A percentile compares a stretch with the other conserved stretches of the same genome.
Conservation (phyloP, 2,329 filamentous ascomycete genomes). For the Alternaria sp. region DNA sequence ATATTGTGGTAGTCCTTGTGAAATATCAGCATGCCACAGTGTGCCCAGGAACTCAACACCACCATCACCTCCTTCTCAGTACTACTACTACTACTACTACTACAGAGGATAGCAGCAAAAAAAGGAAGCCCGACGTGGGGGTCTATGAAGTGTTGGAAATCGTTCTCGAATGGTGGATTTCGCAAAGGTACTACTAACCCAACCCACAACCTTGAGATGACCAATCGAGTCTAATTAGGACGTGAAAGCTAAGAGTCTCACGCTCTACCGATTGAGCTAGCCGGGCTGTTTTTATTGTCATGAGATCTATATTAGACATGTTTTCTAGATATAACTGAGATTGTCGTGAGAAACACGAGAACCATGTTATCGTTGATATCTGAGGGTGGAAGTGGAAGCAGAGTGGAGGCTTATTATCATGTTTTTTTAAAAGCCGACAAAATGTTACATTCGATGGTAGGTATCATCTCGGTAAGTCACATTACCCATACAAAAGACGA, state of each 20-base stretch:
- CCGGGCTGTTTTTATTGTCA: constrained; percentile 6
- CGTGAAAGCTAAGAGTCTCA: constrained; percentile 50
- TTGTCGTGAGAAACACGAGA: neutral
- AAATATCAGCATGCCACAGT: neutral
- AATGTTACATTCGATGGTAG: neutral
- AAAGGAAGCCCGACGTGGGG: neutral
- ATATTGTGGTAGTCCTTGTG: neutral
- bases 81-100: no score
- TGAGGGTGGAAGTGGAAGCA: accelerated
- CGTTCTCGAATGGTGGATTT: neutral
- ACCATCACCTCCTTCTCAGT: neutral
- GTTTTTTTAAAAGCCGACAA: neutral
- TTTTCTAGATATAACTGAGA: neutral
- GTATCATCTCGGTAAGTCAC: neutral
- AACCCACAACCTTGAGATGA: constrained; percentile 11
- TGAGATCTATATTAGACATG: neutral
- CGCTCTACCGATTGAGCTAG: constrained; percentile 53
- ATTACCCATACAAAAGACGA: neutral
- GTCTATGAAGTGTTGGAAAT: neutral
- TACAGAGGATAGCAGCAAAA: neutral
- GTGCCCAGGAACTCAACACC: neutral
- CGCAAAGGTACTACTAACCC: neutral
- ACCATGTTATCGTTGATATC: neutral
- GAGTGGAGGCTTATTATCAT: neutral
- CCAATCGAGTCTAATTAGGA: constrained; percentile 10